These are phyloP conservation scores for Hanseniaspora uvarum DNA, from an alignment of 1,139 yeast species.

Conservation along the genomic window DNA sequence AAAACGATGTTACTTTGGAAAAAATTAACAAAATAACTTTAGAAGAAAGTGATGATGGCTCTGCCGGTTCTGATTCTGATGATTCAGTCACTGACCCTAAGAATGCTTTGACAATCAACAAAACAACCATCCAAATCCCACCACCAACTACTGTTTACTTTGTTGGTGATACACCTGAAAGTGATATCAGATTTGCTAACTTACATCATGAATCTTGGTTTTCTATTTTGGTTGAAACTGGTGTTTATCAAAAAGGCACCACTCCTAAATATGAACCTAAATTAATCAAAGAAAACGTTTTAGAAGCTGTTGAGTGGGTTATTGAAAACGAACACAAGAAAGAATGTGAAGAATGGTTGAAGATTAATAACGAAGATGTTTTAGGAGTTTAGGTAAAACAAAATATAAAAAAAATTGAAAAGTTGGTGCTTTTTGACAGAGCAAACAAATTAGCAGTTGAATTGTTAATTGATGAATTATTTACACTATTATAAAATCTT, in stretches of 20 bases:
- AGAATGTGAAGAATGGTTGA: constrained; percentile 64
- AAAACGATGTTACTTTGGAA: constrained; percentile 33
- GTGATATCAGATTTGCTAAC: constrained; percentile 79
- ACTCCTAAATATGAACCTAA: constrained; percentile 70
- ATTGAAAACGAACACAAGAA: constrained; percentile 66
- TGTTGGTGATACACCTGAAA: constrained; percentile 89
- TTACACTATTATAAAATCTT: background rate
- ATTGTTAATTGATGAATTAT: background rate
- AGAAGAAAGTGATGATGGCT: constrained; percentile 20
- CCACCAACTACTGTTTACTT: constrained; percentile 79
- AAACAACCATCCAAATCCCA: constrained; percentile 42
- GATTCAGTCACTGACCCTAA: constrained; percentile 32
- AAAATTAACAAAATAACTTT: constrained; percentile 13
- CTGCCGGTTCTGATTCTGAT: constrained; percentile 24
- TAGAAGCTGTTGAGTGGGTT: constrained; percentile 73
- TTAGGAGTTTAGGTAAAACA: background rate
- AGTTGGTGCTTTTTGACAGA: background rate
- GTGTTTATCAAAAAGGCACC: constrained; percentile 74
- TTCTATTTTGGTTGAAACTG: constrained; percentile 75
- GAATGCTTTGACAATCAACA: constrained; percentile 25
- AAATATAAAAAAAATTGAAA: background rate
- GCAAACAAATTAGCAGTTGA: background rate
- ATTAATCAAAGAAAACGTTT: constrained; percentile 58
- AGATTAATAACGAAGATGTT: constrained; percentile 1
- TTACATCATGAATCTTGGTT: constrained; percentile 77